Conservation (phyloP, 148 eudicot genomes). For the Polygonum aviculare region DNA sequence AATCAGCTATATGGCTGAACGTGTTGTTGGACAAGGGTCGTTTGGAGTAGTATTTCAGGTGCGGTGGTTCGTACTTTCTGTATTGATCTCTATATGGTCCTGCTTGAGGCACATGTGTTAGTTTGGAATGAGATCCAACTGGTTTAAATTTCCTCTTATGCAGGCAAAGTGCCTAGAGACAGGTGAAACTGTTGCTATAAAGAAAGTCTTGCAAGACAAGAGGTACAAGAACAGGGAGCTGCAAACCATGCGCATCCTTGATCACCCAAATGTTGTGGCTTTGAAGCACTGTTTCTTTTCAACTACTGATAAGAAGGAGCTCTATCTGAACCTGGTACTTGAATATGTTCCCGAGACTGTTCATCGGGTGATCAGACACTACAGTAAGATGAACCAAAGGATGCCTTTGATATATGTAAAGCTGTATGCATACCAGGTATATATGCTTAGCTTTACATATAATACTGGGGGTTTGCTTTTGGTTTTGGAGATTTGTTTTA, state of each 20-base stretch:
- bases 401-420: constrained; percentile 77
- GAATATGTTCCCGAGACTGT: constrained; percentile 84
- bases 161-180: constrained; percentile 77
- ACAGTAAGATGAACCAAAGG: constrained; percentile 64
- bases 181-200: constrained; percentile 69
- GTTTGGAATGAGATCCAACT: neutral
- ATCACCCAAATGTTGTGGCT: constrained; percentile 68
- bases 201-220: constrained; percentile 80
- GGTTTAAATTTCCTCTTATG: neutral
- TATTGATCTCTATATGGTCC: neutral
- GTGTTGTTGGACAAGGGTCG: constrained; percentile 77
- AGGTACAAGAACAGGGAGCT: constrained; percentile 81
- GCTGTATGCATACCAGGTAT: constrained; percentile 68
- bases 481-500: neutral
- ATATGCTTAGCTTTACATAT: neutral
- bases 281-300: constrained; percentile 85
- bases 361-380: constrained; percentile 61
- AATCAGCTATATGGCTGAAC: constrained; percentile 91
- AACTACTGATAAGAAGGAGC: constrained; percentile 62
- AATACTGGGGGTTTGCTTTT: neutral
- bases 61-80: neutral
- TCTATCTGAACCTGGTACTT: constrained; percentile 60
- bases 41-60: constrained; percentile 94
- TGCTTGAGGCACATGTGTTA: neutral
- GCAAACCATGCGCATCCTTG: constrained; percentile 70